phyloP scores from a whole-genome alignment of 225 moss, liverwort and hornwort genomes.

The Thuidium tamariscinum region DNA sequence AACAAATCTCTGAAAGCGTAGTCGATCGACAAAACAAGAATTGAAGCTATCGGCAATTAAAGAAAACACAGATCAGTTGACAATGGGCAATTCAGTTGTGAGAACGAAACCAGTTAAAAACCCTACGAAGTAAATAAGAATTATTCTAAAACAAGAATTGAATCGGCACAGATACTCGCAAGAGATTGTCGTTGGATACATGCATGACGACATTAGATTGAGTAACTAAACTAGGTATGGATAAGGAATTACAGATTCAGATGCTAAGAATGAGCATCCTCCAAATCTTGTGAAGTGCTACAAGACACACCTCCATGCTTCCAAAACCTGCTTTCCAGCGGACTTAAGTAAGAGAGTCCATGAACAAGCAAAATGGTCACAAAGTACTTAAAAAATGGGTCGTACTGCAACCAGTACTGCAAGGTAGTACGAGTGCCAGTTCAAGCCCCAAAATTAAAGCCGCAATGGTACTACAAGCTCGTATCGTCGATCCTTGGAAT shows the following conservation, averaged over 20 bases:
- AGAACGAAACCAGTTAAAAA: not conserved
- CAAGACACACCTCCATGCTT: not conserved
- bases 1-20: not conserved
- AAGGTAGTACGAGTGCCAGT: not conserved
- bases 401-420: not conserved
- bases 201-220: not conserved
- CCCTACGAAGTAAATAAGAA: too few species aligned
- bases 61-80: not conserved
- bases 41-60: not conserved
- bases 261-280: not conserved
- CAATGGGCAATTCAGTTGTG: not conserved
- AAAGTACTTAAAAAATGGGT: not conserved
- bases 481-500: not conserved
- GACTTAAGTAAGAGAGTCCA: not conserved
- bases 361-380: not conserved
- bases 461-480: not conserved
- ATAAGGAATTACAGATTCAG: not conserved
- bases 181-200: not conserved
- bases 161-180: not conserved
- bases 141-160: not conserved
- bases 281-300: not conserved
- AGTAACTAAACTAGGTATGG: not conserved
- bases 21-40: not conserved
- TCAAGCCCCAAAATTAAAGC: not conserved
- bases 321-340: not conserved